Conservation (phyloP, 768 basidiomycete species). For the Clitopilus passeckerianus region DNA sequence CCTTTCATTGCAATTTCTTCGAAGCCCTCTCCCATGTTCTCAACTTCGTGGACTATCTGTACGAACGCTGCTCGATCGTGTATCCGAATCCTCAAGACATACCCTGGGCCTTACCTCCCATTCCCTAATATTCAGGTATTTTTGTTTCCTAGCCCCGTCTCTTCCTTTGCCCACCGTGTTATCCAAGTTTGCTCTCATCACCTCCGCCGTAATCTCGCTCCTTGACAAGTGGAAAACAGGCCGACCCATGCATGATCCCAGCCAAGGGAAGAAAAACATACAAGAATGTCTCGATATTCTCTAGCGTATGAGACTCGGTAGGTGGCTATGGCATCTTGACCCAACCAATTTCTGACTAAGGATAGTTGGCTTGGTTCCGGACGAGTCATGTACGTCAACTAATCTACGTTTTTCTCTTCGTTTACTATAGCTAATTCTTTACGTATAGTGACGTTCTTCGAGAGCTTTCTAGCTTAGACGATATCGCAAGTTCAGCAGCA, state of each 20-base stretch:
- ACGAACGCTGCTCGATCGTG: slow-evolving; percentile 77
- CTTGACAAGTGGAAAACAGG: slow-evolving; percentile 61
- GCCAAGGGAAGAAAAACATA: slow-evolving; percentile 21
- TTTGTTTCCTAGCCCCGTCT: too few relatives aligned
- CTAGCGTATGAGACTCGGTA: slow-evolving; percentile 34
- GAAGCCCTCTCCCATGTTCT: slow-evolving; percentile 31
- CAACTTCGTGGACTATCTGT: slow-evolving; percentile 74
- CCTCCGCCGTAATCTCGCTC: slow-evolving; percentile 48
- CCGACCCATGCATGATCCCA: background rate
- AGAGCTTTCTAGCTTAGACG: slow-evolving; percentile 16
- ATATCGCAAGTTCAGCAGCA: background rate
- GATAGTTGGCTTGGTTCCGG: slow-evolving; percentile 38
- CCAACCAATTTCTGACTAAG: background rate
- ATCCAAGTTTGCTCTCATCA: slow-evolving; percentile 28
- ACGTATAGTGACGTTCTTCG: slow-evolving; percentile 29
- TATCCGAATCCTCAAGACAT: slow-evolving; percentile 58
- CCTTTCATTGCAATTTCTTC: slow-evolving; percentile 68
- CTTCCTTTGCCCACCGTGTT: slow-evolving; percentile 4
- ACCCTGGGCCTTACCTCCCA: slow-evolving; percentile 25
- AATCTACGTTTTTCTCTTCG: background rate
- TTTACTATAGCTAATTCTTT: background rate
- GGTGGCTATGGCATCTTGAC: slow-evolving; percentile 2
- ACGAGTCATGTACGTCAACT: slow-evolving; percentile 27
- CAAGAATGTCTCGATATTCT: slow-evolving; percentile 55
- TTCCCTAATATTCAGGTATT: slow-evolving; percentile 33